phyloP scores from a whole-genome alignment of 2,329 filamentous ascomycete genomes.

The Nigrospora osmanthi region DNA sequence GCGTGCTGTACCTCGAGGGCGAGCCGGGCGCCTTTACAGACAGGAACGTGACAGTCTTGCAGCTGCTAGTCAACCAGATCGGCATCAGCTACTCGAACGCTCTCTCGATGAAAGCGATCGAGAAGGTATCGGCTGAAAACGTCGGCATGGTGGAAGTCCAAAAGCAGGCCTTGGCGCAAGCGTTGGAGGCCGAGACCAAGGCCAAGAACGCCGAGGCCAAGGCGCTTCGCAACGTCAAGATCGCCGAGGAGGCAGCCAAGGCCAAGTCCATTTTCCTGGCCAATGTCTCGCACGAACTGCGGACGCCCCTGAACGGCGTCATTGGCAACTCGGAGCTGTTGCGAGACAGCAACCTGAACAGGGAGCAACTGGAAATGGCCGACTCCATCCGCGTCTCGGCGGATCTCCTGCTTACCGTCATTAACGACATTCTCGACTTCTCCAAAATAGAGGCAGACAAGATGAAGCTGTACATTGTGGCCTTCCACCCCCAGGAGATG shows the following conservation, averaged over 20 bases:
- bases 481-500: slow-evolving; percentile 61
- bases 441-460: slow-evolving; percentile 88
- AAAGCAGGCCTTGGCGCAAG: slow-evolving; percentile 64
- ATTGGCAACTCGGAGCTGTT: slow-evolving; percentile 84
- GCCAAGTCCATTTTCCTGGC: slow-evolving; percentile 76
- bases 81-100: slow-evolving; percentile 65
- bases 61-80: slow-evolving; percentile 72
- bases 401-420: slow-evolving; percentile 81
- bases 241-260: slow-evolving; percentile 76
- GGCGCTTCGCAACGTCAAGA: slow-evolving; percentile 69
- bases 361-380: slow-evolving; percentile 76
- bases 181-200: slow-evolving; percentile 65
- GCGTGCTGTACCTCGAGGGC: slow-evolving; percentile 69
- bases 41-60: slow-evolving; percentile 57
- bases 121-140: slow-evolving; percentile 72
- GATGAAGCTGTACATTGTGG: slow-evolving; percentile 70
- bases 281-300: slow-evolving; percentile 74
- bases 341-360: slow-evolving; percentile 65
- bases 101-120: slow-evolving; percentile 59
- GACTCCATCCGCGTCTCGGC: slow-evolving; percentile 82
- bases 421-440: slow-evolving; percentile 94
- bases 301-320: slow-evolving; percentile 78
- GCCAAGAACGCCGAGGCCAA: slow-evolving; percentile 70
- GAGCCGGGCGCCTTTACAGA: slow-evolving; percentile 71
- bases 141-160: slow-evolving; percentile 71